Base-by-base conservation (phyloP, 768 basidiomycete genomes). In the Trametes coccinea region DNA sequence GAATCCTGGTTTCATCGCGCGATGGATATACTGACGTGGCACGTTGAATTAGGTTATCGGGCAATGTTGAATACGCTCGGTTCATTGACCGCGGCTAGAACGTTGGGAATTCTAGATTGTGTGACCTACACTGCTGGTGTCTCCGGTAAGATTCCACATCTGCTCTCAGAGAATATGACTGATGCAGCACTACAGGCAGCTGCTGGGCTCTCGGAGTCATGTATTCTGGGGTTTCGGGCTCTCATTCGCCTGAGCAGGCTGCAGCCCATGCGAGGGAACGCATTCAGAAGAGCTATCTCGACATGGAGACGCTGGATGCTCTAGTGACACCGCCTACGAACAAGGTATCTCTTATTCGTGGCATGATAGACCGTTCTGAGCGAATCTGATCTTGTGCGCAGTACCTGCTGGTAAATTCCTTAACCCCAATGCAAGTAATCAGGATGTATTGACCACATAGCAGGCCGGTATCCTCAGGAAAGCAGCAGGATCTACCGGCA, bases 1-100 rank as follows among this genome's bases (percentile, higher is more conserved):
- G 63, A 63, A 44, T 5, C 27, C 1, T 17, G 3, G 43, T 10
- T 6, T 30, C 0, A 2, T 40, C 31, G 1, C 14, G 8, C 30
- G 5, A 22, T 13, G 3, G 6, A 17, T 8, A 39, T 2, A 34
- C 34, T 52, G 27, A 39, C 3, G 9, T 17, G 3, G n/a, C 16
- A 6, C 11, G 22, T 13, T 30, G 17, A 5, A 3, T 43, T 11
- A 71, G 70, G 70, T 5, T 71, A 61, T 44, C 67, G 70, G 3
- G 70, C 70, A n/a, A 69, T 69, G 68, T 56, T 71, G 40, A 71
- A 69, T 41, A 71, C 70, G 6, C 48, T 64, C 2, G 70, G 70
- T 1, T 69, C 68, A 2, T 51, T 71, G 4, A 52, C 61, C 14
- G 68, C 66, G 0, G 70, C 70, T 2, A n/a, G 66, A 6, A 16